Conservation (phyloP, 2,329 filamentous ascomycete genomes). For the Penicillium capsulatum region DNA sequence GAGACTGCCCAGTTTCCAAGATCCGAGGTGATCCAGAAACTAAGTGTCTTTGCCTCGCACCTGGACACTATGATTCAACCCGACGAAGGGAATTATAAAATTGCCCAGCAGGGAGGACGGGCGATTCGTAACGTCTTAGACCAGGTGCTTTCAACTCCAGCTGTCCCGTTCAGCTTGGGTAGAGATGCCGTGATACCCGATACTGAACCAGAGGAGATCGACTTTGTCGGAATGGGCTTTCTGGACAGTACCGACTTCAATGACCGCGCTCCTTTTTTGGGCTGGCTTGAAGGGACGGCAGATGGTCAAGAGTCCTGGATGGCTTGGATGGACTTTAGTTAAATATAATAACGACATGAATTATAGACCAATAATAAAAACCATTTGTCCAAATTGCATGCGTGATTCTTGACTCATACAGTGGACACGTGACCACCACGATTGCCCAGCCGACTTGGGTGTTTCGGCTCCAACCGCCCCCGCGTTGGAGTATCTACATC, state of each 20-base stretch:
- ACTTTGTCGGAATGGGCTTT: not conserved
- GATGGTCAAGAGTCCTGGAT: constrained; percentile 7
- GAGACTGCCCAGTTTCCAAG: constrained; percentile 14
- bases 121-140: constrained; percentile 23
- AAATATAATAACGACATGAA: too few species aligned
- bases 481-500: too few species aligned
- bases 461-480: too few species aligned
- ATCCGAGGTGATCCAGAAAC: constrained; percentile 27
- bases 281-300: constrained; percentile 8
- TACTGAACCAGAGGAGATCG: not conserved
- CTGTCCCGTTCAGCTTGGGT: too few species aligned
- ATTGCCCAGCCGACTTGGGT: too few species aligned
- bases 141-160: constrained; percentile 19
- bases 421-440: too few species aligned
- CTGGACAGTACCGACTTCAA: constrained; percentile 5
- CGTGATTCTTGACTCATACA: too few species aligned
- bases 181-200: too few species aligned
- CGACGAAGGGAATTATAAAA: constrained; percentile 23
- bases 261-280: constrained; percentile 5
- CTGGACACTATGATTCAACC: constrained; percentile 16
- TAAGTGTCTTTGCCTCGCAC: constrained; percentile 22
- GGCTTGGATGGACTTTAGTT: constrained; percentile 8
- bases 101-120: constrained; percentile 22
- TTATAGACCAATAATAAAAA: too few species aligned
- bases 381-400: too few species aligned